Percentiles rank a stretch among this genome's conserved stretches.
Evolutionary conservation across 2,329 filamentous ascomycete genomes (phyloP).

Genomic region (Penicillium hesseltinei): DNA sequence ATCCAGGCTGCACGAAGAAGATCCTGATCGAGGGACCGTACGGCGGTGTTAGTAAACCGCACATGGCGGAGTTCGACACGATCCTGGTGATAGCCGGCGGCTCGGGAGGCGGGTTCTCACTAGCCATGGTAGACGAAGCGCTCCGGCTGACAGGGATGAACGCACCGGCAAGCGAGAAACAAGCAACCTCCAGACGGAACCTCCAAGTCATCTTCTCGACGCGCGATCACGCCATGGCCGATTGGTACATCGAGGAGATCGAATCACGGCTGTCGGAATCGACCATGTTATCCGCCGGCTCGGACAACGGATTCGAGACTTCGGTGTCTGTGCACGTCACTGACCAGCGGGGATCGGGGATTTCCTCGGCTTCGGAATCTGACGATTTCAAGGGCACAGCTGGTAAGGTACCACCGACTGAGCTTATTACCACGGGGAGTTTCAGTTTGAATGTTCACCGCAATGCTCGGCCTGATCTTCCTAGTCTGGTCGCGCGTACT

Average conservation of each 20-base stretch:
- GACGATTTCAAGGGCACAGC: slow-evolving; percentile 6
- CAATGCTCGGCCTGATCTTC: slow-evolving; percentile 37
- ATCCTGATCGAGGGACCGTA: slow-evolving; percentile 59
- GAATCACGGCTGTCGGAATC: slow-evolving; percentile 21
- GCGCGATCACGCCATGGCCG: slow-evolving; percentile 20
- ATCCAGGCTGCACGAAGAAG: slow-evolving; percentile 40
- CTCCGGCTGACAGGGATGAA: slow-evolving; percentile 18
- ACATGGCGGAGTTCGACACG: slow-evolving; percentile 43
- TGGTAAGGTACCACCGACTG: slow-evolving; percentile 12
- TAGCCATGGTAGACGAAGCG: slow-evolving; percentile 51
- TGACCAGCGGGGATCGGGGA: slow-evolving; percentile 3
- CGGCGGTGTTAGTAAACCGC: slow-evolving; percentile 47
- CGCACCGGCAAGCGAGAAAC: slow-evolving; percentile 1
- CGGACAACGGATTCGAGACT: slow-evolving; percentile 18
- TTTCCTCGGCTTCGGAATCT: slow-evolving; percentile 8
- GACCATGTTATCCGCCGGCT: slow-evolving; percentile 10
- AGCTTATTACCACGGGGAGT: slow-evolving; percentile 18
- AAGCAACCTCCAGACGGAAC: slow-evolving; percentile 2
- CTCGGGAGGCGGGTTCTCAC: slow-evolving; percentile 54
- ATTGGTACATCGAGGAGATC: slow-evolving; percentile 26
- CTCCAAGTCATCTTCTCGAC: slow-evolving; percentile 26
- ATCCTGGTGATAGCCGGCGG: slow-evolving; percentile 55
- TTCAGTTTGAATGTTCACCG: slow-evolving; percentile 24
- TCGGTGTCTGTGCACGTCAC: slow-evolving; percentile 28
- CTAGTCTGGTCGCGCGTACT: slow-evolving; percentile 23